Evolutionary conservation across 495 filamentous ascomycete genomes (phyloP).

Genomic region (Podospora anserina): DNA sequence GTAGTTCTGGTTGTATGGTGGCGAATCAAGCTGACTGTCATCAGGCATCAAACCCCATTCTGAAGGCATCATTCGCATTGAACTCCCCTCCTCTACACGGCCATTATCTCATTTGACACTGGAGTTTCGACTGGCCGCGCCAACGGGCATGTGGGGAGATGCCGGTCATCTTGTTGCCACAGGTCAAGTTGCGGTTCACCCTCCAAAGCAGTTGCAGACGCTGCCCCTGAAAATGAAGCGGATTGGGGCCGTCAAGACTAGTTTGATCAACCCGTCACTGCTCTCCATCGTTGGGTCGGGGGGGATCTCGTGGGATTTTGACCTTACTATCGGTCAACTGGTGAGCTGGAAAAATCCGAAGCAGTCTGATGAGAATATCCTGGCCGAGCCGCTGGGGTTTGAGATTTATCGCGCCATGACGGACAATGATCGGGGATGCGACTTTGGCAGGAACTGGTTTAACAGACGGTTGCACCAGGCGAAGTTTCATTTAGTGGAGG

Average conservation of each 20-base stretch:
- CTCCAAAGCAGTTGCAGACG: constrained; percentile 12
- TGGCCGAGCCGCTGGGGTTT: constrained; percentile 43
- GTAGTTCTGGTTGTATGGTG: background rate
- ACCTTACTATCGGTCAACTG: constrained; percentile 40
- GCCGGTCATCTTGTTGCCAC: constrained; percentile 50
- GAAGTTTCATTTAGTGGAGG: constrained; percentile 41
- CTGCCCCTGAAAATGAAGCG: background rate
- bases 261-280: constrained; percentile 8
- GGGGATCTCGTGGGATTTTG: constrained; percentile 42
- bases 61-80: constrained; percentile 32
- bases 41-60: constrained; percentile 36
- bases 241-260: background rate
- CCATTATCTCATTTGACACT: constrained; percentile 45
- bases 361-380: constrained; percentile 32
- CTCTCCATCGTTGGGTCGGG: constrained; percentile 31
- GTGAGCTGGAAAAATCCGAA: constrained; percentile 33
- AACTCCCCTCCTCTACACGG: constrained; percentile 14
- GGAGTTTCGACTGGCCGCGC: constrained; percentile 39
- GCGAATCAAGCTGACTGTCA: background rate
- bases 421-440: constrained; percentile 59
- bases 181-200: constrained; percentile 45
- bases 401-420: constrained; percentile 57
- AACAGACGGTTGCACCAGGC: constrained; percentile 41
- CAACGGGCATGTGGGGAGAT: constrained; percentile 43
- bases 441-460: constrained; percentile 45